phyloP scores from a whole-genome alignment of 768 basidiomycete genomes.

The Tulasnella sp. region DNA sequence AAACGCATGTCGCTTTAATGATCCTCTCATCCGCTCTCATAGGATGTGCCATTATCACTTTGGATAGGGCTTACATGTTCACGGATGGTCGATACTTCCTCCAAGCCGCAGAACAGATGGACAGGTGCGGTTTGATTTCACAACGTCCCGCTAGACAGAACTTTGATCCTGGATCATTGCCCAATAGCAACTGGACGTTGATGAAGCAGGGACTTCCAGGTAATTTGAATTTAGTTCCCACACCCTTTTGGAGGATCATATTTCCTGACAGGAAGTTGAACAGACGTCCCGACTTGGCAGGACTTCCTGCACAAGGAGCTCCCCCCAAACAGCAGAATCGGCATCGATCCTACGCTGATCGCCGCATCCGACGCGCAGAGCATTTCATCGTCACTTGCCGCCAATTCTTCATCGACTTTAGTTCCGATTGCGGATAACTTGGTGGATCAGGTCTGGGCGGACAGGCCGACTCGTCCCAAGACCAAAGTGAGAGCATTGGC shows the following conservation, averaged over 20 bases:
- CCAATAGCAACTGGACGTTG: constrained; percentile 73
- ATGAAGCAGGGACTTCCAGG: constrained; percentile 89
- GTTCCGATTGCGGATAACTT: constrained; percentile 59
- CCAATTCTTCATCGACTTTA: constrained; percentile 39
- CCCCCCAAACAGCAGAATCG: constrained; percentile 50
- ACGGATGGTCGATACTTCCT: constrained; percentile 95
- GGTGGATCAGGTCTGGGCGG: constrained; percentile 67
- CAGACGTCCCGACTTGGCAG: constrained; percentile 86
- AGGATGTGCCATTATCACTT: constrained; percentile 71
- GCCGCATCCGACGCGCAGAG: constrained; percentile 30
- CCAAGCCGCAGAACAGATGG: constrained; percentile 84
- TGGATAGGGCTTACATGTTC: constrained; percentile 65
- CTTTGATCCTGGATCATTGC: neutral
- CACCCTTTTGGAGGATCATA: neutral
- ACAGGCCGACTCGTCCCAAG: constrained; percentile 54
- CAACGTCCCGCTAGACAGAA: no score
- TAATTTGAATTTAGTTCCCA: constrained; percentile 22
- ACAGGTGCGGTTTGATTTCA: constrained; percentile 40
- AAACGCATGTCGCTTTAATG: neutral
- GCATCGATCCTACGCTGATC: constrained; percentile 73
- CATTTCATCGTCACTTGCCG: constrained; percentile 39
- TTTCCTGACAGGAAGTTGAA: constrained; percentile 19
- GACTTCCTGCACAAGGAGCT: constrained; percentile 72
- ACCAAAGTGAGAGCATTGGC: constrained; percentile 59
- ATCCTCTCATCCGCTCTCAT: neutral